A percentile compares a stretch with the other conserved stretches of the same genome.
phyloP scores from a whole-genome alignment of 1,284 basidiomycete genomes.

The Cutaneotrichosporon daszewskae region DNA sequence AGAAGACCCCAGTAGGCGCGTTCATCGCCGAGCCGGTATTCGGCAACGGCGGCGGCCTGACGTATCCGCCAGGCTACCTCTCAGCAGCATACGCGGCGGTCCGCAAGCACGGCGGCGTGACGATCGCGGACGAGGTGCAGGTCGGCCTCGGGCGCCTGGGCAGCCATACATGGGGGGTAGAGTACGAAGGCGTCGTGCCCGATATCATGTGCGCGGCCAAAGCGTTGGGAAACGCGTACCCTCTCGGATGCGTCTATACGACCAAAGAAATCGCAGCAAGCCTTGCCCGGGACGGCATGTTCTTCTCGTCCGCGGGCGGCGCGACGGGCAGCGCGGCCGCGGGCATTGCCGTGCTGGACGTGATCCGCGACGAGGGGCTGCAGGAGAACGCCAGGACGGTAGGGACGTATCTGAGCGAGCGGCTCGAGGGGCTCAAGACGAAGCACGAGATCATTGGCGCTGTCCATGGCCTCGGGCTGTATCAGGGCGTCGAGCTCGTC shows the following conservation, averaged over 20 bases:
- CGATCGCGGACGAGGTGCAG: conserved; percentile 15
- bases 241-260: conserved; percentile 10
- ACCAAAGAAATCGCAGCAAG: conserved; percentile 7
- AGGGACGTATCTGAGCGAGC: conserved; percentile 1
- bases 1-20: conserved; percentile 1
- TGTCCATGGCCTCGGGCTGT: conserved; percentile 11
- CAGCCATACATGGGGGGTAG: conserved; percentile 6
- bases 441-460: conserved; percentile 1
- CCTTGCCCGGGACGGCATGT: conserved; percentile 12
- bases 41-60: conserved; percentile 13
- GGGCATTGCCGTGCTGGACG: conserved; percentile 9
- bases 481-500: conserved; percentile 15
- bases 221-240: conserved; percentile 10
- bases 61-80: conserved; percentile 6
- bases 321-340: conserved; percentile 19
- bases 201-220: conserved; percentile 11
- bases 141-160: conserved; percentile 14
- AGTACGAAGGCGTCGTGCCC: conserved; percentile 4
- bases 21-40: conserved; percentile 13
- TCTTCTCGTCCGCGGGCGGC: conserved; percentile 20
- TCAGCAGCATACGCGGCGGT: not conserved
- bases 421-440: not conserved
- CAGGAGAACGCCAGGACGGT: conserved; percentile 7
- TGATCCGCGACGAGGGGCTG: conserved; percentile 8
- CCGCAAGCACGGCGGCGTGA: conserved; percentile 6